A percentile compares a stretch with the other conserved stretches of the same genome.
Conservation (phyloP, 2,329 filamentous ascomycete species). For the Apiospora sp. region DNA sequence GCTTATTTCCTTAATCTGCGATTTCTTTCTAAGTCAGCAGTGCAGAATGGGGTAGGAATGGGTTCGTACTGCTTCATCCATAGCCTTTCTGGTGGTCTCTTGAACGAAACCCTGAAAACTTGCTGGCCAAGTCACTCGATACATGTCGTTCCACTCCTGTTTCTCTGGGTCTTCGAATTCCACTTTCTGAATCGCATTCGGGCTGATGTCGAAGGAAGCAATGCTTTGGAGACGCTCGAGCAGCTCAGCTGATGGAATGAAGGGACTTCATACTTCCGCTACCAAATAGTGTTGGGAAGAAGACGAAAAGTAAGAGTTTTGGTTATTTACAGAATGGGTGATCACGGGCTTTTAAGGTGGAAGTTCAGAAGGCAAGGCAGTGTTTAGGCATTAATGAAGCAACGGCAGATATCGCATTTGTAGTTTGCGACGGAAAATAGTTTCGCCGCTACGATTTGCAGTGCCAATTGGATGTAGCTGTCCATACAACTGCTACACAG, state of each 20-base stretch:
- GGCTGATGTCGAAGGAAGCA: neutral
- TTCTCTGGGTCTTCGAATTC: neutral
- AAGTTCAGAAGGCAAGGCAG: conserved; percentile 12
- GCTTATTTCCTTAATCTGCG: neutral
- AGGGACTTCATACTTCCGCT: neutral
- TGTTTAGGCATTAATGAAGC: neutral
- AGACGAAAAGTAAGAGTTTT: too few relatives aligned
- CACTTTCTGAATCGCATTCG: neutral
- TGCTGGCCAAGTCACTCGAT: conserved; percentile 1
- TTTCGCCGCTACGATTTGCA: neutral
- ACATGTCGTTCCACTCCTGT: neutral
- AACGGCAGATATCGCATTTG: neutral
- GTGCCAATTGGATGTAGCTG: neutral
- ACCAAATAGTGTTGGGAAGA: neutral
- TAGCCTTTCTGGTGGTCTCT: neutral
- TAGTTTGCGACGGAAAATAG: neutral
- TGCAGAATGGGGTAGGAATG: neutral
- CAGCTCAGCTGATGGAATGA: neutral
- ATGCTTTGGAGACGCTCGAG: neutral
- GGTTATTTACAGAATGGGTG: neutral
- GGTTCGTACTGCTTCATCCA: neutral
- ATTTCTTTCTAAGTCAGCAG: neutral
- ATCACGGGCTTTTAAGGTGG: neutral
- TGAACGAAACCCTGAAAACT: neutral
- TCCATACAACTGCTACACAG: too few relatives aligned